Conservation (phyloP, 352 stramenopile genomes). For the Phytophthora uliginosa region DNA sequence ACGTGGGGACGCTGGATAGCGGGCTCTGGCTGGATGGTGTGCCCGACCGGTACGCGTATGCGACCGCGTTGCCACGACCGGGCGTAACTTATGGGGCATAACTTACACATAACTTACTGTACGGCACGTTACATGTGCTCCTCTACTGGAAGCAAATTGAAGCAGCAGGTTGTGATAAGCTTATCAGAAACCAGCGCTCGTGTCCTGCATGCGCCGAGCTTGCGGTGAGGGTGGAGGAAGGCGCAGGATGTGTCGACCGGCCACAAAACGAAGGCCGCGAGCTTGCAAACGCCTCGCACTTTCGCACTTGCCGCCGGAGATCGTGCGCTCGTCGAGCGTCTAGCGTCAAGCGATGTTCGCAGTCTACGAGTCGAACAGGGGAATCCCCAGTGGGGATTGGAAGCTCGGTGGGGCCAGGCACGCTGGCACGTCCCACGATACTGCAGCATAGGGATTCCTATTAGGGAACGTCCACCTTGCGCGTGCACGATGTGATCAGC, state of each 20-base stretch:
- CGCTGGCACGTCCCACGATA: conserved; percentile 25
- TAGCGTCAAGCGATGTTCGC: not conserved
- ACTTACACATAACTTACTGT: no score
- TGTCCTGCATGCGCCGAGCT: not conserved
- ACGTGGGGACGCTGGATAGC: conserved; percentile 34
- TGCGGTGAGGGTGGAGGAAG: conserved; percentile 1
- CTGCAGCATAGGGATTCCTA: conserved; percentile 19
- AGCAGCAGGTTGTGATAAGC: conserved; percentile 15
- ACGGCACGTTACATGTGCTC: no score
- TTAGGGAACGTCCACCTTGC: conserved; percentile 7
- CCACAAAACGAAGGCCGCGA: conserved; percentile 5
- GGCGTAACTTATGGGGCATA: no score
- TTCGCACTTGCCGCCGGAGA: conserved; percentile 9
- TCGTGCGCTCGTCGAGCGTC: not conserved
- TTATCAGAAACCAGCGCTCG: conserved; percentile 1
- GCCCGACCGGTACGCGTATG: conserved; percentile 13
- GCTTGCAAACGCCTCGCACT: conserved; percentile 8
- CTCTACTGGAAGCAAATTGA: conserved; percentile 5
- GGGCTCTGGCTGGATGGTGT: conserved; percentile 25
- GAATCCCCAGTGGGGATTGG: conserved; percentile 4
- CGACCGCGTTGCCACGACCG: conserved; percentile 32
- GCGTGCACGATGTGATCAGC: conserved; percentile 6
- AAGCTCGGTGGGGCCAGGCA: conserved; percentile 24
- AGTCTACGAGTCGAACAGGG: not conserved
- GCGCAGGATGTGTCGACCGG: conserved; percentile 1